phyloP scores from a whole-genome alignment of 129 eudicot genomes.

The Flaveria bidentis region DNA sequence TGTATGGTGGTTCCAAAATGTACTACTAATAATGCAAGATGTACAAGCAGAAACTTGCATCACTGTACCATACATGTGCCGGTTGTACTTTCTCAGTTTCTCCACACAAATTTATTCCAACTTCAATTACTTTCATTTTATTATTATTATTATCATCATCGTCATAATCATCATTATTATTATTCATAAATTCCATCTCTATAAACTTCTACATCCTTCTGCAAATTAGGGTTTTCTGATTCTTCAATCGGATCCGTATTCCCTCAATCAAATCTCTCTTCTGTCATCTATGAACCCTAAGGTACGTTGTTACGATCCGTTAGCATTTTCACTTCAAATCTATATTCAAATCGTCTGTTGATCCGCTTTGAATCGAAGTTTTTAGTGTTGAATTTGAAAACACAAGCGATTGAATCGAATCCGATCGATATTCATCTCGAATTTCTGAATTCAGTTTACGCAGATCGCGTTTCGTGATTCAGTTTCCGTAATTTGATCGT shows the following conservation, averaged over 20 bases:
- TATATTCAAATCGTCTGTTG: neutral
- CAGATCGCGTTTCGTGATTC: conserved; percentile 28
- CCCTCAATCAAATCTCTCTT: conserved; percentile 12
- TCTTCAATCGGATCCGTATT: conserved; percentile 15
- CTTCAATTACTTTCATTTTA: neutral
- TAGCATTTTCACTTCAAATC: conserved; percentile 1
- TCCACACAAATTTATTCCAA: conserved; percentile 18
- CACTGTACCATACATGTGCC: conserved; percentile 28
- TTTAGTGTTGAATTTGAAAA: neutral
- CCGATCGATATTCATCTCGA: neutral
- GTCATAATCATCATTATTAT: neutral
- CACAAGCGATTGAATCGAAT: neutral
- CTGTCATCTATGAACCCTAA: conserved; percentile 15
- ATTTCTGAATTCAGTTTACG: neutral
- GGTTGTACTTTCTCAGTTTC: conserved; percentile 1
- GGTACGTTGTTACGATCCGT: conserved; percentile 25
- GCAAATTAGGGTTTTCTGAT: conserved; percentile 26
- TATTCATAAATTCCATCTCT: conserved; percentile 28
- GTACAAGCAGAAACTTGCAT: neutral
- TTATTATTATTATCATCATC: no score
- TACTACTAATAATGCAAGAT: conserved; percentile 19
- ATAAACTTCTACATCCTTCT: conserved; percentile 25
- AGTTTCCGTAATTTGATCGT: conserved; percentile 25
- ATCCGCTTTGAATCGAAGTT: conserved; percentile 11
- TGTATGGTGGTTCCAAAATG: neutral